These are phyloP conservation scores for Cercospora canescens DNA, from an alignment of 2,329 filamentous ascomycete species.

Conservation along the genomic window DNA sequence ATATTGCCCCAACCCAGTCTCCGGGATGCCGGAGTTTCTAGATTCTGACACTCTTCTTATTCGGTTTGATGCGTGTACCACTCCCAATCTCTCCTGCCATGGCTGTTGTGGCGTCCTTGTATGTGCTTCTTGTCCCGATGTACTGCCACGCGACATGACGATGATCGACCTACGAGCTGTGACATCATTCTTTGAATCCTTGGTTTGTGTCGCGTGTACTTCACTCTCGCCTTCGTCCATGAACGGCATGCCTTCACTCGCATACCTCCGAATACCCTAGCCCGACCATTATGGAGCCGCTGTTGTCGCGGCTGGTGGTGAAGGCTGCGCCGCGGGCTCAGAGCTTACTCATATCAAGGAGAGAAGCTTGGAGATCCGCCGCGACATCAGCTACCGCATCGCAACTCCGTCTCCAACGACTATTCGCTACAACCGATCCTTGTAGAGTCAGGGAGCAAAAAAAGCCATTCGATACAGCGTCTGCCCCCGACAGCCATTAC, in stretches of 20 bases:
- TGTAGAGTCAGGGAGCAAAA: slow-evolving; percentile 17
- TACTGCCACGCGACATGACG: background rate
- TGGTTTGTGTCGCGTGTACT: background rate
- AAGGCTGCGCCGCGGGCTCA: slow-evolving; percentile 26
- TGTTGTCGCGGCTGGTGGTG: slow-evolving; percentile 30
- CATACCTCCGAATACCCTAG: background rate
- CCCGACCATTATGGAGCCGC: slow-evolving; percentile 27
- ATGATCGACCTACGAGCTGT: background rate
- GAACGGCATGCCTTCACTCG: background rate
- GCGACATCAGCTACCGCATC: slow-evolving; percentile 10
- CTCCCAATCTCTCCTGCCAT: background rate
- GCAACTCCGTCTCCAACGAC: slow-evolving; percentile 6
- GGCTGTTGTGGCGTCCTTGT: background rate
- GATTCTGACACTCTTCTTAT: background rate
- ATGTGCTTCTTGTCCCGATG: background rate
- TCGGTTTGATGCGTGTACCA: background rate
- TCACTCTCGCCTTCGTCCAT: background rate
- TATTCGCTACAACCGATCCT: slow-evolving; percentile 11
- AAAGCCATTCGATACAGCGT: slow-evolving; percentile 22
- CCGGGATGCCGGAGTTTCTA: background rate
- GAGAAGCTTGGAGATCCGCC: slow-evolving; percentile 17
- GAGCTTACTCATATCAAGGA: background rate
- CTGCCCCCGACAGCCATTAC: slow-evolving; percentile 33
- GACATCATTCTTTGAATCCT: background rate
- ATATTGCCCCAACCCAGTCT: background rate